phyloP scores from a whole-genome alignment of 208 protist species.

The Endotrypanum monterogeii region DNA sequence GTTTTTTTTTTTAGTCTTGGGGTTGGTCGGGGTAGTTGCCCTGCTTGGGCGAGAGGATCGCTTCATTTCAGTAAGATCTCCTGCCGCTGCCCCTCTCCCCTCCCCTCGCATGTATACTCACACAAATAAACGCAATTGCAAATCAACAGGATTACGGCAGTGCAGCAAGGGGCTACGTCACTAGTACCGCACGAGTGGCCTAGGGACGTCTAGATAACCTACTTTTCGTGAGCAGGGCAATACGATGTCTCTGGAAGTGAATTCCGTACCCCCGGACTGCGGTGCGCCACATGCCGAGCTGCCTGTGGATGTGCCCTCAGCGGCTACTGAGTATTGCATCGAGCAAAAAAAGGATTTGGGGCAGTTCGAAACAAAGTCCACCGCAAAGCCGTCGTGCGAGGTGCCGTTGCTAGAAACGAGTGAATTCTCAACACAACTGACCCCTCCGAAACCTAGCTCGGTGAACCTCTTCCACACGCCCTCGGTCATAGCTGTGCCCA shows the following conservation, averaged over 20 bases:
- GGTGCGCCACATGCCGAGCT: constrained; percentile 18
- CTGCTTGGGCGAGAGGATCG: too few species aligned
- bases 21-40: too few species aligned
- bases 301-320: not conserved
- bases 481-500: not conserved
- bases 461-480: not conserved
- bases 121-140: not conserved
- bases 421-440: not conserved
- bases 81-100: too few species aligned
- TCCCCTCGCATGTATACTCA: not conserved
- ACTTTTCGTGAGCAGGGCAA: constrained; percentile 44
- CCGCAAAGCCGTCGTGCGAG: not conserved
- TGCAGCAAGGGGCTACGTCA: not conserved
- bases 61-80: too few species aligned
- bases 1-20: too few species aligned
- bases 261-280: constrained; percentile 43
- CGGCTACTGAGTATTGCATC: not conserved
- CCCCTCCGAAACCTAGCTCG: constrained; percentile 10
- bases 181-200: not conserved
- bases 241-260: constrained; percentile 34
- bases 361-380: constrained; percentile 26
- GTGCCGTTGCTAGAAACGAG: not conserved
- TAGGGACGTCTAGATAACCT: constrained; percentile 60
- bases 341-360: constrained; percentile 7
- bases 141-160: not conserved